These are phyloP conservation scores for Globisporangium barbulae DNA, from an alignment of 352 stramenopile species.

Conservation along the genomic window DNA sequence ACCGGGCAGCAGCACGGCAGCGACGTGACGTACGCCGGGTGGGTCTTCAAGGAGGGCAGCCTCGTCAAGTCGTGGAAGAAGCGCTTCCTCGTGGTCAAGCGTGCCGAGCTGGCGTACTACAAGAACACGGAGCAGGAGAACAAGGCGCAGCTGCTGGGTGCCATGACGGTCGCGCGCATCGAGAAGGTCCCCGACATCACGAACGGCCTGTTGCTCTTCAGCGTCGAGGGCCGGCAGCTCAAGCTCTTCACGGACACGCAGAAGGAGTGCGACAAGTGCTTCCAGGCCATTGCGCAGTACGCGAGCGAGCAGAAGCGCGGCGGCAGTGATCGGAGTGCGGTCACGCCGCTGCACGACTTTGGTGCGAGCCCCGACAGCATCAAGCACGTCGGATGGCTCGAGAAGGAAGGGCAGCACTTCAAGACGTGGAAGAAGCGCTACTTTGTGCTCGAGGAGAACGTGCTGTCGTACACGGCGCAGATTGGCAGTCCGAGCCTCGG, in stretches of 20 bases:
- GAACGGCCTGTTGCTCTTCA: conserved; percentile 65
- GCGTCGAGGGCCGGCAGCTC: conserved; percentile 62
- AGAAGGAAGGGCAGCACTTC: conserved; percentile 72
- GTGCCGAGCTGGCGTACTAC: conserved; percentile 75
- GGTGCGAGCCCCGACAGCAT: conserved; percentile 18
- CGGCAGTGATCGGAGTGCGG: neutral
- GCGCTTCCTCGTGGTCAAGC: conserved; percentile 78
- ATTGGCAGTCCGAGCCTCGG: conserved; percentile 47
- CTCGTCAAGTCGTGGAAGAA: conserved; percentile 85
- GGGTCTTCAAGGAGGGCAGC: conserved; percentile 78
- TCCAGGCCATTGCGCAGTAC: conserved; percentile 54
- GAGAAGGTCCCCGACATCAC: conserved; percentile 66
- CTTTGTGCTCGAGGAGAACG: conserved; percentile 60
- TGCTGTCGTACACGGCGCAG: conserved; percentile 60
- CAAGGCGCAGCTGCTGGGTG: conserved; percentile 64
- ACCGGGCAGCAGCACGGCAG: conserved; percentile 20
- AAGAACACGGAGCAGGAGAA: conserved; percentile 68
- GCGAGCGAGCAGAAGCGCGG: conserved; percentile 39
- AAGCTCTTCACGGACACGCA: conserved; percentile 82
- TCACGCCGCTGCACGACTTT: neutral
- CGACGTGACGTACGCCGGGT: conserved; percentile 67
- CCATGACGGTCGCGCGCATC: conserved; percentile 63
- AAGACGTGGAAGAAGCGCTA: conserved; percentile 79
- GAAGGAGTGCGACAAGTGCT: conserved; percentile 67
- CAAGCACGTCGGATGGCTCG: conserved; percentile 75